Percentiles rank a stretch among this genome's conserved stretches.
Conservation (phyloP, 495 filamentous ascomycete genomes). For the Opeltia flavorubescens region DNA sequence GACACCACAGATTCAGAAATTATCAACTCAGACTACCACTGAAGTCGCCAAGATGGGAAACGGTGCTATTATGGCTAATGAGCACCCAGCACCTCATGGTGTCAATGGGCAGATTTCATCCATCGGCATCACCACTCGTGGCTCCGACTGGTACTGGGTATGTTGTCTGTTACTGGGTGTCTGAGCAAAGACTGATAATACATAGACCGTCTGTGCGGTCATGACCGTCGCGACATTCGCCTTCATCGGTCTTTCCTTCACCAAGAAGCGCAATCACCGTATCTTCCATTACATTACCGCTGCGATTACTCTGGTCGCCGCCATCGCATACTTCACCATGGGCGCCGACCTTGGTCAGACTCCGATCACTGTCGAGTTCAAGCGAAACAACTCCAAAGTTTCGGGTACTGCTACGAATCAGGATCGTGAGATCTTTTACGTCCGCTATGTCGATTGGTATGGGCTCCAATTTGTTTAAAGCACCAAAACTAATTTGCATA, state of each 20-base stretch:
- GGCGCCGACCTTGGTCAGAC: slow-evolving; percentile 53
- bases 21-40: neutral
- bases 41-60: slow-evolving; percentile 19
- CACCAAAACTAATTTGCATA: slow-evolving; percentile 10
- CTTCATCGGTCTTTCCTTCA: slow-evolving; percentile 32
- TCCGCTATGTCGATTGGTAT: slow-evolving; percentile 54
- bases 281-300: slow-evolving; percentile 60
- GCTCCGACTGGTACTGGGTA: slow-evolving; percentile 45
- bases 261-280: slow-evolving; percentile 37
- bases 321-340: slow-evolving; percentile 57
- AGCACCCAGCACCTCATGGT: slow-evolving; percentile 9
- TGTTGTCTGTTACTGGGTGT: slow-evolving; percentile 10
- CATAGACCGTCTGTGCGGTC: slow-evolving; percentile 24
- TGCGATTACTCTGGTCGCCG: slow-evolving; percentile 42
- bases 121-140: slow-evolving; percentile 47
- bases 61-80: slow-evolving; percentile 37
- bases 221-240: slow-evolving; percentile 25
- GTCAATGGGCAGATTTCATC: slow-evolving; percentile 28
- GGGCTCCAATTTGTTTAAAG: slow-evolving; percentile 23
- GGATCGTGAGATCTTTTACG: slow-evolving; percentile 56
- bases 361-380: slow-evolving; percentile 42
- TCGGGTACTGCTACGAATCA: slow-evolving; percentile 15
- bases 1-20: neutral
- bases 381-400: slow-evolving; percentile 26
- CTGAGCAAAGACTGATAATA: slow-evolving; percentile 15